Evolutionary conservation across 2,329 filamentous ascomycete genomes (phyloP).

Genomic region (Paecilomyces variotii): DNA sequence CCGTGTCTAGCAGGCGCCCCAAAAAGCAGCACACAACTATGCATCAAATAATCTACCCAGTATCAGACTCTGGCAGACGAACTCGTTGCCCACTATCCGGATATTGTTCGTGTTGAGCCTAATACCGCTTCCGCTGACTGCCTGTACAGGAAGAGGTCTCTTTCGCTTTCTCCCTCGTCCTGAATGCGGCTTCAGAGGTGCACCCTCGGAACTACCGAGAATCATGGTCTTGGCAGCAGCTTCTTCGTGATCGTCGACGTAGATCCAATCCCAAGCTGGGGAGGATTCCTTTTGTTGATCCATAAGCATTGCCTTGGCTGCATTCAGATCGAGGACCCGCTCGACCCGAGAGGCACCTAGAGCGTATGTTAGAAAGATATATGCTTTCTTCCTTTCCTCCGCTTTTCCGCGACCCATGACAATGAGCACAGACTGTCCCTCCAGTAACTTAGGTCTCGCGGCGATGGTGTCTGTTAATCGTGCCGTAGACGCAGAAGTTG

Average conservation of each 20-base stretch:
- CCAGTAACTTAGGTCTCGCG: constrained; percentile 55
- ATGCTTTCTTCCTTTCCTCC: constrained; percentile 61
- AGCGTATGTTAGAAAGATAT: constrained; percentile 71
- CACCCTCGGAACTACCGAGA: constrained; percentile 9
- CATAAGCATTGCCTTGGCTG: constrained; percentile 54
- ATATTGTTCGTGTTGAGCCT: constrained; percentile 44
- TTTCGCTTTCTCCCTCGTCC: constrained; percentile 36
- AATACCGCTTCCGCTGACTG: constrained; percentile 20
- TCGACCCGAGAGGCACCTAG: constrained; percentile 63
- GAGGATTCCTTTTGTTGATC: constrained; percentile 40
- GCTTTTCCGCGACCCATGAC: constrained; percentile 58
- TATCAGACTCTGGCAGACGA: constrained; percentile 88
- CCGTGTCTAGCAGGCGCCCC: constrained; percentile 2
- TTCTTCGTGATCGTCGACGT: constrained; percentile 59
- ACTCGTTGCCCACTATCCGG: constrained; percentile 70
- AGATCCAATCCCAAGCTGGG: constrained; percentile 64
- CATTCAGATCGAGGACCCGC: constrained; percentile 56
- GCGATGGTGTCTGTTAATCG: constrained; percentile 51
- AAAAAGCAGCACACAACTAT: constrained; percentile 8
- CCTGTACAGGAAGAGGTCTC: constrained; percentile 21
- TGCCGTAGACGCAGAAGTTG: constrained; percentile 52
- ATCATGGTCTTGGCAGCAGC: constrained; percentile 45
- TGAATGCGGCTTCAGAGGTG: constrained; percentile 19
- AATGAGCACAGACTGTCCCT: constrained; percentile 60
- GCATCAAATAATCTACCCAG: constrained; percentile 68